These are phyloP conservation scores for Cubamyces lactineus DNA, from an alignment of 768 basidiomycete species.

Conservation along the genomic window DNA sequence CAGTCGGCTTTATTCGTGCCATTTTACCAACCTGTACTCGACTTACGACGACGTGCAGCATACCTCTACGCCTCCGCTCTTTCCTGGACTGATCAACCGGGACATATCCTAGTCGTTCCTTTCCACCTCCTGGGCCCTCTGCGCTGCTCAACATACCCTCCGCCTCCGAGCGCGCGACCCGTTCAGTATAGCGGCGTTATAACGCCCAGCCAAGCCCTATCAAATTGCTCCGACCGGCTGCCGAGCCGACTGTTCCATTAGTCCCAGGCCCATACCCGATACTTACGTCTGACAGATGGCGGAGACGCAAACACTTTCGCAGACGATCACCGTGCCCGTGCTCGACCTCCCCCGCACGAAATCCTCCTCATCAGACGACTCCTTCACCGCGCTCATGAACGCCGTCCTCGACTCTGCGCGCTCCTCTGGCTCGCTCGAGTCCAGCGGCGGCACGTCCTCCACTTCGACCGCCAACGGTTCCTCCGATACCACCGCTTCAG, in stretches of 20 bases:
- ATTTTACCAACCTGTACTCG: neutral
- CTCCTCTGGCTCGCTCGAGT: constrained; percentile 22
- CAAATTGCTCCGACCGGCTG: neutral
- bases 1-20: neutral
- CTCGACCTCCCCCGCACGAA: constrained; percentile 16
- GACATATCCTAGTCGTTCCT: neutral
- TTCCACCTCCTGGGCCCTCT: neutral
- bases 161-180: neutral
- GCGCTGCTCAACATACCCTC: neutral
- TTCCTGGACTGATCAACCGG: neutral
- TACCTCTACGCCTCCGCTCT: neutral
- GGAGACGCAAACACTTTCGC: constrained; percentile 2
- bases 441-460: neutral
- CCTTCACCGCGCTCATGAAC: constrained; percentile 12
- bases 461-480: neutral
- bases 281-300: constrained; percentile 1
- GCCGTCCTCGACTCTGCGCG: constrained; percentile 21
- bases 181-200: neutral
- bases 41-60: neutral
- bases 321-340: neutral
- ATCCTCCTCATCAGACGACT: constrained; percentile 11
- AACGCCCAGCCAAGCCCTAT: no score
- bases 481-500: neutral
- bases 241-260: neutral
- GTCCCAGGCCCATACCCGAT: neutral